phyloP scores from a whole-genome alignment of 2,329 filamentous ascomycete genomes.

The Alternaria brassicae region DNA sequence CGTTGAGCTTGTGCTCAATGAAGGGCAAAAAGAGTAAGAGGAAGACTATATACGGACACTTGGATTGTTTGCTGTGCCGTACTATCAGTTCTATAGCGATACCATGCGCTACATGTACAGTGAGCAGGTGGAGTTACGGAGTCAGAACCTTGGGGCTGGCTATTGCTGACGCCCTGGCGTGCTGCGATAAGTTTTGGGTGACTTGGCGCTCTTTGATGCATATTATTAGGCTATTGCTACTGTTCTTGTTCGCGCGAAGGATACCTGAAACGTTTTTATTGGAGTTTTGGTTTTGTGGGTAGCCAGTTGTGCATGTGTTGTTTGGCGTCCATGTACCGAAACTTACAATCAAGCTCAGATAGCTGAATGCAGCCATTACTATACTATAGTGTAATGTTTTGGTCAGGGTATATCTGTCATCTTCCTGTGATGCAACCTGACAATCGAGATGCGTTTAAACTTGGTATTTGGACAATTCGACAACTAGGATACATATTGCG shows the following conservation, averaged over 20 bases:
- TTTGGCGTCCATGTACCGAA: not conserved
- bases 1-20: conserved; percentile 89
- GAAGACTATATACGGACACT: not conserved
- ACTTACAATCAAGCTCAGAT: not conserved
- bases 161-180: not conserved
- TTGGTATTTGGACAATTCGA: too few species aligned
- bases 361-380: not conserved
- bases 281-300: not conserved
- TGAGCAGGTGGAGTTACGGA: conserved; percentile 1
- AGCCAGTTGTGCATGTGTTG: not conserved
- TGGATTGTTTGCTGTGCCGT: not conserved
- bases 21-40: conserved; percentile 70
- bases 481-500: not conserved
- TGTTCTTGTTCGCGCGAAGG: conserved; percentile 1
- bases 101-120: not conserved
- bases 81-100: not conserved
- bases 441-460: too few species aligned
- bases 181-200: not conserved
- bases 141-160: not conserved
- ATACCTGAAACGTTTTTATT: not conserved
- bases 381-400: not conserved
- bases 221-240: not conserved
- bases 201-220: not conserved
- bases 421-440: too few species aligned
- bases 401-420: too few species aligned